Evolutionary conservation across 2,329 filamentous ascomycete species (phyloP), one percentile per base, ranked within the genome.

Genomic region (Metarhizium humberi): DNA sequence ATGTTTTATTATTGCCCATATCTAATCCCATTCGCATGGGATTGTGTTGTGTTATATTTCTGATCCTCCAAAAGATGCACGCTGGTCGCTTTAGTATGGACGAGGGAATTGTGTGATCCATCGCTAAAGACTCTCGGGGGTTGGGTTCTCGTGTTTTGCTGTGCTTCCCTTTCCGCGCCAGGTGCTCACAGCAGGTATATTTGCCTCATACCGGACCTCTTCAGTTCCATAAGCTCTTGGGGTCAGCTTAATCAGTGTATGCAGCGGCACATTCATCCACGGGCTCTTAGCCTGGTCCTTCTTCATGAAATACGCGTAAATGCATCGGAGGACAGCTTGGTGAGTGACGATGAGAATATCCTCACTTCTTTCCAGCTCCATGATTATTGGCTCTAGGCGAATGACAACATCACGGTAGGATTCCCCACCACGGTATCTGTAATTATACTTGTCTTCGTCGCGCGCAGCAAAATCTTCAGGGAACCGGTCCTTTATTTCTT

Each of bases 371-470:
- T 99, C 94, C 53, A 99, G 79, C 70, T 99, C 94, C 94, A 99
- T 99, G 74, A 99, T 99, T 73, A 99, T 99, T 59, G 94, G 94
- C 68, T 99, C 94, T 0, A 99, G 84, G 1, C 94, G 90, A 65
- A 96, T 97, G 45, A 99, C 94, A 1, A 99, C 92, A 66, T 99
- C 94, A 55, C 92, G 89, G 71, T 99, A 86, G 58, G 89, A 95
- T 74, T 99, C 94, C 54, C 94, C 94, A 59, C 94, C 94, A 5
- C 94, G 87, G 73, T 99, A 99, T 56, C 94, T 90, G 75, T 99
- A 99, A 76, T 99, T 97, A 82, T 97, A 97, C 73, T 99, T 99
- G 78, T 99, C 94, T 62, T 96, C 90, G 71, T 99, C 94, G 59
- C 94, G 90, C 38, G 92, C 91, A 51, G 85, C 84, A 74, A 99